A percentile compares a stretch with the other conserved stretches of the same genome.
These are phyloP conservation scores for Alopecurus myosuroides DNA, from an alignment of 176 grass and related monocot species.

Conservation along the genomic window DNA sequence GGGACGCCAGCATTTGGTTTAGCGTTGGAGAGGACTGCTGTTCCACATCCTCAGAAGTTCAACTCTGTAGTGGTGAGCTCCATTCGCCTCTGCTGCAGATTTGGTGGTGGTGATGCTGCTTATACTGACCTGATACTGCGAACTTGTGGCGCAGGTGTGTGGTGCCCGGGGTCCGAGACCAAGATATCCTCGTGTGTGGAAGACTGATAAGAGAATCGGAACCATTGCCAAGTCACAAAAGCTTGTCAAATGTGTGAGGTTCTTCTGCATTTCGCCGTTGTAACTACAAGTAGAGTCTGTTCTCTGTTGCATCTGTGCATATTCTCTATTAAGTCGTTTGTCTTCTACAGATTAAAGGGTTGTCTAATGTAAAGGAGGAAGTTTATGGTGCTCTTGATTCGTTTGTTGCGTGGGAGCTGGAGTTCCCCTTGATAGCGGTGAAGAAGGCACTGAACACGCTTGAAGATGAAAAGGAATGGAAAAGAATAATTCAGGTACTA, in stretches of 20 bases:
- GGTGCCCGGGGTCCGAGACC: conserved; percentile 76
- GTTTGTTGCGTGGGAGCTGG: conserved; percentile 94
- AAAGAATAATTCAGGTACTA: conserved; percentile 83
- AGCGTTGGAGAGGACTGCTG: background rate
- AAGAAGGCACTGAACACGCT: conserved; percentile 87
- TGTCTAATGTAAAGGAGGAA: conserved; percentile 96
- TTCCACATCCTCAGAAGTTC: conserved; percentile 16
- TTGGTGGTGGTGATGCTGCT: background rate
- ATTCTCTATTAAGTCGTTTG: background rate
- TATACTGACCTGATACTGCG: background rate
- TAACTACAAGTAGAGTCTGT: background rate
- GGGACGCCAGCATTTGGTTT: conserved; percentile 7
- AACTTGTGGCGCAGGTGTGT: conserved; percentile 44
- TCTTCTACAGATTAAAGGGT: conserved; percentile 59
- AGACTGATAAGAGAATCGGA: conserved; percentile 66
- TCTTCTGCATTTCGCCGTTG: conserved; percentile 28
- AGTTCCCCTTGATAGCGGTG: conserved; percentile 90
- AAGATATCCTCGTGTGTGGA: conserved; percentile 82
- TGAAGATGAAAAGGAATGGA: conserved; percentile 91
- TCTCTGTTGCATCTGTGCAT: background rate
- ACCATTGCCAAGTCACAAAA: conserved; percentile 91
- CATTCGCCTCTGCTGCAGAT: background rate
- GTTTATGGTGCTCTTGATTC: conserved; percentile 94
- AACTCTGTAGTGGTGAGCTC: conserved; percentile 38
- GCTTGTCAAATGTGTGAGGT: conserved; percentile 86